Evolutionary conservation across 2,329 filamentous ascomycete genomes (phyloP).

Genomic region (Ampelomyces quisqualis): DNA sequence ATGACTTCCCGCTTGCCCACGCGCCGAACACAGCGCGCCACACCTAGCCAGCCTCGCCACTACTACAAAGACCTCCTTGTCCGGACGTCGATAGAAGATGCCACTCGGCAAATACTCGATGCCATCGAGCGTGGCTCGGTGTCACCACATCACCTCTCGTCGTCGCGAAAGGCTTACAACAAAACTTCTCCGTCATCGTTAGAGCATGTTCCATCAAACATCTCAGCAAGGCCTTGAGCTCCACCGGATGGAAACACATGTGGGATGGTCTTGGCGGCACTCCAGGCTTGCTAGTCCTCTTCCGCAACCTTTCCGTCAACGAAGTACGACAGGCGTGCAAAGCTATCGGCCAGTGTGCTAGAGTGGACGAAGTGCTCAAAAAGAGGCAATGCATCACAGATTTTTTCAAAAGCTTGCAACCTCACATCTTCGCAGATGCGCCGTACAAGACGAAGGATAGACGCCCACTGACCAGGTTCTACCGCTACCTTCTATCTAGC

Average conservation of each 20-base stretch:
- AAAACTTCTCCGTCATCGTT: slow-evolving; percentile 25
- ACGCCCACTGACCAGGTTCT: slow-evolving; percentile 22
- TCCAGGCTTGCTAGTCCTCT: slow-evolving; percentile 25
- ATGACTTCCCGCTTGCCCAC: slow-evolving; percentile 7
- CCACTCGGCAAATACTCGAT: slow-evolving; percentile 10
- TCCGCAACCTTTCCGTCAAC: slow-evolving; percentile 26
- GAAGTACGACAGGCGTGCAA: slow-evolving; percentile 25
- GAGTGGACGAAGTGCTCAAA: slow-evolving; percentile 8
- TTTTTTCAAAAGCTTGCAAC: slow-evolving; percentile 27
- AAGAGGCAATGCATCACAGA: slow-evolving; percentile 23
- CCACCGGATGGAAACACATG: slow-evolving; percentile 22
- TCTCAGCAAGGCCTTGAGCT: slow-evolving; percentile 19
- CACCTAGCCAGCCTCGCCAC: slow-evolving; percentile 5
- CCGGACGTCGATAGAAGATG: neutral
- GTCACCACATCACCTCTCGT: slow-evolving; percentile 20
- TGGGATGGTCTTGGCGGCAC: slow-evolving; percentile 33
- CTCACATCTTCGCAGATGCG: slow-evolving; percentile 15
- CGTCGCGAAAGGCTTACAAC: slow-evolving; percentile 21
- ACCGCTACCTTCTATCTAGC: slow-evolving; percentile 22
- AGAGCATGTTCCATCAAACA: slow-evolving; percentile 22
- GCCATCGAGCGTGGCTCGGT: slow-evolving; percentile 28
- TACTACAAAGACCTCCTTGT: slow-evolving; percentile 7
- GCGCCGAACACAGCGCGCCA: slow-evolving; percentile 8
- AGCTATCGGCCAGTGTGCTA: slow-evolving; percentile 18
- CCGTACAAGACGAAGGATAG: slow-evolving; percentile 13